Base-by-base conservation (phyloP, 2,329 filamentous ascomycete genomes). In the Talaromyces funiculosus region DNA sequence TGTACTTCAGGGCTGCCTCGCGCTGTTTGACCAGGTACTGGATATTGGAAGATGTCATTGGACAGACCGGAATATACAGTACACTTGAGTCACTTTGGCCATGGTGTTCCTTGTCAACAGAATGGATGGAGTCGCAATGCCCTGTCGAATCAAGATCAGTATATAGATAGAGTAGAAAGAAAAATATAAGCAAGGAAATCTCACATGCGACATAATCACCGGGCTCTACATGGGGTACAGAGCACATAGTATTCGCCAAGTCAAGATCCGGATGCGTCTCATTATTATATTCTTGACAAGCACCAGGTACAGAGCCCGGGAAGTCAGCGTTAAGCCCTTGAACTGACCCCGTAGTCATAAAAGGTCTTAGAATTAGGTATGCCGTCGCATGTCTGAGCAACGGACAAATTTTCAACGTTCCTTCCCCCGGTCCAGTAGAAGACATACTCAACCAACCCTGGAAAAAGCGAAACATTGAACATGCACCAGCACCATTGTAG, bases 401-500 rank as follows among this genome's bases (percentile, higher is more conserved):
- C 0, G 92, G 92, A 67, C 92, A 92, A 1, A 96, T 89, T 45
- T 90, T 81, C 57, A 97, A 75, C 0, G 92, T 94, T 0, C 92
- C 92, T 75, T 96, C 87, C 4, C 81, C 81, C 0, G 90, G 89
- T 0, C 81, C 85, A 0, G 86, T 88, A n/a, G 79, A 77, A 61
- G 87, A 91, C 82, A 97, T 87, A 62, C 74, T 73, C 57, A 97
- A 74, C 92, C 92, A 97, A 18, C 91, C 92, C 75, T 97, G 92
- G 73, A 90, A 93, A 82, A 91, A 89, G 40, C 93, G 84, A 75
- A 96, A 92, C 79, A 92, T 90, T 49, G 83, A 88, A 75, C 90
- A 96, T 0, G 89, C 86, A 0, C 92, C 92, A 0, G 91, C 82
- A 0, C 92, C 90, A 55, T 90, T 82, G 71, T 97, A 94, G 35